Evolutionary conservation across 148 eudicot species (phyloP).

Genomic region (Camellia granthamiana): DNA sequence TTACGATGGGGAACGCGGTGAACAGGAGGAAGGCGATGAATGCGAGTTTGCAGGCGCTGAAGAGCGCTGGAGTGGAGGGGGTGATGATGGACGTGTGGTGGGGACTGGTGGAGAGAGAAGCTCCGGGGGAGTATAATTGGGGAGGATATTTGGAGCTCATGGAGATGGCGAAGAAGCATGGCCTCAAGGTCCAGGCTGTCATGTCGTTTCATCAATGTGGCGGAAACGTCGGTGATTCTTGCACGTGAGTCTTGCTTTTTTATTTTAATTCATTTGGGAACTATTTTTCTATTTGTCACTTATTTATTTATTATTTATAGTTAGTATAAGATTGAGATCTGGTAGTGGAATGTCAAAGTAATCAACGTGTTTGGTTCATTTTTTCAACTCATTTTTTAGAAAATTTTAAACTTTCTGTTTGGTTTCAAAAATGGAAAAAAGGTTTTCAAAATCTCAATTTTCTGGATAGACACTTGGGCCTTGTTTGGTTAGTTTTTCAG

Average conservation of each 20-base stretch:
- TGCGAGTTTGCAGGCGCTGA: conserved; percentile 73
- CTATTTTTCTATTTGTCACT: neutral
- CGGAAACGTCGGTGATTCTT: conserved; percentile 88
- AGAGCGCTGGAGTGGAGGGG: conserved; percentile 86
- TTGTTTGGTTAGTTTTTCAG: too few species aligned
- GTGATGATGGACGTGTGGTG: conserved; percentile 98
- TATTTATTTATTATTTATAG: neutral
- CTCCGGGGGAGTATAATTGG: conserved; percentile 74
- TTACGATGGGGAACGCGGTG: conserved; percentile 58
- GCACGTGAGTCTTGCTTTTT: conserved; percentile 50
- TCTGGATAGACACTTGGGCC: too few species aligned
- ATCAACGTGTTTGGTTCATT: too few species aligned
- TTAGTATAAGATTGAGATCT: neutral
- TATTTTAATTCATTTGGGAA: neutral
- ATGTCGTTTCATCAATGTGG: conserved; percentile 97
- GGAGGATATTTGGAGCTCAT: conserved; percentile 73
- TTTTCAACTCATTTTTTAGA: too few species aligned
- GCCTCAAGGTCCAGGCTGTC: conserved; percentile 82
- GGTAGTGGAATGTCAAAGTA: neutral
- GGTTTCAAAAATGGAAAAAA: too few species aligned
- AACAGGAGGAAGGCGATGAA: conserved; percentile 81
- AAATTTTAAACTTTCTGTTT: too few species aligned
- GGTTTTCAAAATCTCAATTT: too few species aligned
- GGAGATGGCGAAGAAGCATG: conserved; percentile 68
- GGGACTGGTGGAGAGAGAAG: conserved; percentile 87